phyloP scores from a whole-genome alignment of 2,329 filamentous ascomycete species.

The Setomelanomma holmii region DNA sequence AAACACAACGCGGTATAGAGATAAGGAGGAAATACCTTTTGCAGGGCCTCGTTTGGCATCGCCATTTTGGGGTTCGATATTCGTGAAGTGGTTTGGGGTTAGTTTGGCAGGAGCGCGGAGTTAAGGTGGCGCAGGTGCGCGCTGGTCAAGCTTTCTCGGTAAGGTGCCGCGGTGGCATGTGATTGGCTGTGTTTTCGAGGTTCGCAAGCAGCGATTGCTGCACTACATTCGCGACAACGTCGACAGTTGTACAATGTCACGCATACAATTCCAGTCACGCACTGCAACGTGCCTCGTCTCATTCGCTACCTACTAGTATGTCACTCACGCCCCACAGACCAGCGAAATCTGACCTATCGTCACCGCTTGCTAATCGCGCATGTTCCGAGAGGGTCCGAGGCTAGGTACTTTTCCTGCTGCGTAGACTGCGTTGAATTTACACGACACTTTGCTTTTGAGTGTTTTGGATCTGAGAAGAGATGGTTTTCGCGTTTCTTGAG shows the following conservation, averaged over 20 bases:
- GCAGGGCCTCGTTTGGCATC: constrained; percentile 89
- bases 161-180: constrained; percentile 18
- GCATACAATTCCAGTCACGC: neutral
- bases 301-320: constrained; percentile 3
- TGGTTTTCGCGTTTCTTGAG: constrained; percentile 36
- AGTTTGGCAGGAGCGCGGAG: neutral
- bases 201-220: neutral
- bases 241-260: neutral
- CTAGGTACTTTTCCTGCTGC: neutral
- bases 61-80: constrained; percentile 68
- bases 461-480: neutral
- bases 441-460: neutral
- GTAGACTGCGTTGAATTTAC: neutral
- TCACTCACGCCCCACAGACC: constrained; percentile 10
- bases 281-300: neutral
- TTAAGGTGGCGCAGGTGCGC: constrained; percentile 13
- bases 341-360: constrained; percentile 5
- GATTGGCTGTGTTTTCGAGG: constrained; percentile 19
- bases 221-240: neutral
- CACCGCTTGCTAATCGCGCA: constrained; percentile 9
- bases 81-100: constrained; percentile 9
- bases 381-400: constrained; percentile 1
- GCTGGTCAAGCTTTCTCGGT: constrained; percentile 33
- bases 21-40: constrained; percentile 70
- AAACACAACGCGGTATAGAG: neutral